These are phyloP conservation scores for Haplosporangium gracile DNA, from an alignment of 192 early-diverging fungal species.

Conservation along the genomic window DNA sequence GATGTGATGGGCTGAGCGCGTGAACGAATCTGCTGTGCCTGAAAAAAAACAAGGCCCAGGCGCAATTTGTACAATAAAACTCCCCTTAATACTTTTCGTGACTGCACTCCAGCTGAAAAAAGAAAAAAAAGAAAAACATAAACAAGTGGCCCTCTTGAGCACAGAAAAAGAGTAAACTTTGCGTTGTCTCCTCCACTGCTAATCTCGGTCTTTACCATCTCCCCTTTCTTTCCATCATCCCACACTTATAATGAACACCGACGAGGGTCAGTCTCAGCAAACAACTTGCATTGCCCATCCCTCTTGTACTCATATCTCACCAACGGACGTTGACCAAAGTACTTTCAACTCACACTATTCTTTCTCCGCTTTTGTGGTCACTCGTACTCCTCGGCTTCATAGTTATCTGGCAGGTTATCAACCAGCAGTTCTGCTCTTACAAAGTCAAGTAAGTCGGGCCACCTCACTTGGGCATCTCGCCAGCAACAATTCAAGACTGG, in stretches of 20 bases:
- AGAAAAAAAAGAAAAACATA: slow-evolving; percentile 5
- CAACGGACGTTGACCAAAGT: slow-evolving; percentile 94
- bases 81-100: slow-evolving; percentile 12
- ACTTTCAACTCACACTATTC: slow-evolving; percentile 59
- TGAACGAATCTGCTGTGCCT: neutral
- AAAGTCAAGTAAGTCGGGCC: slow-evolving; percentile 88
- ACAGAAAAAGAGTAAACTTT: neutral
- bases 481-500: neutral
- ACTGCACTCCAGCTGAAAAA: slow-evolving; percentile 12
- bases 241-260: slow-evolving; percentile 35
- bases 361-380: neutral
- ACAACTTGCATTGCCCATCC: neutral
- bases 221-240: neutral
- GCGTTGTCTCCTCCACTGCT: slow-evolving; percentile 16
- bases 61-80: slow-evolving; percentile 7
- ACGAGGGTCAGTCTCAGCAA: slow-evolving; percentile 30
- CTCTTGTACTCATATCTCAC: slow-evolving; percentile 63
- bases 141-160: neutral
- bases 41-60: neutral
- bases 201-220: slow-evolving; percentile 24
- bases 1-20: neutral
- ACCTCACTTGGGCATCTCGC: neutral
- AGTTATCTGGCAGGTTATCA: slow-evolving; percentile 96
- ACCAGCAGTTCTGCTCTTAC: slow-evolving; percentile 97
- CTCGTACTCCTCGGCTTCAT: neutral